Evolutionary conservation across 495 filamentous ascomycete species (phyloP), one percentile per base, ranked within the genome.

Genomic region (Hypoxylon intermedium): DNA sequence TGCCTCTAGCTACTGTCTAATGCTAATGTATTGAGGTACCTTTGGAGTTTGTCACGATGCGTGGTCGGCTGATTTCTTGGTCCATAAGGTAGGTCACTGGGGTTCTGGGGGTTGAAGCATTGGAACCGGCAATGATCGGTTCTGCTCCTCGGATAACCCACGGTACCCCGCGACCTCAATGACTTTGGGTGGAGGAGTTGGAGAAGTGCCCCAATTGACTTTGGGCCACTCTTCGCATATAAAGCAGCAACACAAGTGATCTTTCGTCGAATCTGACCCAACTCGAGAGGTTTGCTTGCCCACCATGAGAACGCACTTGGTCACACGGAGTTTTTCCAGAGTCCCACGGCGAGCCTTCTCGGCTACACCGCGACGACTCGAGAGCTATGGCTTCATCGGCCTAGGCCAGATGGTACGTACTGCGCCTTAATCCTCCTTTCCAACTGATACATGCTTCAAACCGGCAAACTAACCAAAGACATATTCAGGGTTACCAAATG

Each of bases 351-450:
- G 85, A 60, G 65, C 72, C 30, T 90, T 90, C 60, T 86, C 87
- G 20, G 78, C 74, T 0, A 82, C 84, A 4, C 21, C 74, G 30
- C 75, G 68, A 21, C 75, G 82, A 52, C 74, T 84, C 65, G 84
- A 85, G 57, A 86, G 82, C 63, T 93, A 87, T 81, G 91, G 90
- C 9, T 95, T 96, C 72, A 87, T 96, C 61, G 91, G 91, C 2
- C 75, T 96, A 21, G 91, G 91, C 6, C 88, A 90, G 67, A 96
- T 96, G 91, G 91, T 91, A 81, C 42, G 85, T 64, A 3, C 4
- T 4, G 24, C 24, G n/a, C n/a, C n/a, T n/a, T n/a, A n/a, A n/a
- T n/a, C n/a, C n/a, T n/a, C n/a, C n/a, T n/a, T 26, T 4, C 24
- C 43, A n/a, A 46, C 7, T 21, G 11, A 23, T 59, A 23, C 23